These are phyloP conservation scores for Coprinopsis cinerea DNA, from an alignment of 768 basidiomycete species.

Conservation along the genomic window DNA sequence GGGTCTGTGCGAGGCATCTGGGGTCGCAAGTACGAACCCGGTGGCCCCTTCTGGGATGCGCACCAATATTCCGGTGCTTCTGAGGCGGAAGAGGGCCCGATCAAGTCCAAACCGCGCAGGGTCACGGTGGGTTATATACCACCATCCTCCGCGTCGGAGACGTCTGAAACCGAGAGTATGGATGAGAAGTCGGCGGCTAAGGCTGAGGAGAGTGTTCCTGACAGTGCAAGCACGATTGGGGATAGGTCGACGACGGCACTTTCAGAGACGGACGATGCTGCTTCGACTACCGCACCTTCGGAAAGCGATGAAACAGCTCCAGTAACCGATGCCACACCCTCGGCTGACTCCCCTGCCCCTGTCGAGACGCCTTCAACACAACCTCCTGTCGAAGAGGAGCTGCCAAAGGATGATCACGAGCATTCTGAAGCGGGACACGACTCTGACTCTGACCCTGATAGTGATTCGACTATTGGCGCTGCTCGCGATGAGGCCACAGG, in stretches of 20 bases:
- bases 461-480: constrained; percentile 81
- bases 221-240: no score
- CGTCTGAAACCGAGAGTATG: constrained; percentile 55
- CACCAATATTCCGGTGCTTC: constrained; percentile 63
- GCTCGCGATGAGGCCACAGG: constrained; percentile 25
- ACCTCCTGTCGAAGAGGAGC: constrained; percentile 6
- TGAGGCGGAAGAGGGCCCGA: constrained; percentile 62
- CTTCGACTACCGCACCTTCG: no score
- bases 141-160: constrained; percentile 70
- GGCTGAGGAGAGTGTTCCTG: background rate
- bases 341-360: no score
- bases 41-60: constrained; percentile 46
- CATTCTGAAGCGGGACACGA: constrained; percentile 12
- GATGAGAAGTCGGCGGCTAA: constrained; percentile 8
- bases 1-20: constrained; percentile 68
- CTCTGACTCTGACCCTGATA: constrained; percentile 55
- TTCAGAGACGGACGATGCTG: no score
- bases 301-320: no score
- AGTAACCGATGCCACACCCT: no score
- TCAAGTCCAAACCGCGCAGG: constrained; percentile 33
- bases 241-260: no score
- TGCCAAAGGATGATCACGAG: constrained; percentile 1
- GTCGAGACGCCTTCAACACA: no score
- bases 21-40: constrained; percentile 54
- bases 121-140: constrained; percentile 48